A percentile compares a stretch with the other conserved stretches of the same genome.
These are phyloP conservation scores for Vicia sativa DNA, from an alignment of 306 rosid genomes.

Conservation along the genomic window DNA sequence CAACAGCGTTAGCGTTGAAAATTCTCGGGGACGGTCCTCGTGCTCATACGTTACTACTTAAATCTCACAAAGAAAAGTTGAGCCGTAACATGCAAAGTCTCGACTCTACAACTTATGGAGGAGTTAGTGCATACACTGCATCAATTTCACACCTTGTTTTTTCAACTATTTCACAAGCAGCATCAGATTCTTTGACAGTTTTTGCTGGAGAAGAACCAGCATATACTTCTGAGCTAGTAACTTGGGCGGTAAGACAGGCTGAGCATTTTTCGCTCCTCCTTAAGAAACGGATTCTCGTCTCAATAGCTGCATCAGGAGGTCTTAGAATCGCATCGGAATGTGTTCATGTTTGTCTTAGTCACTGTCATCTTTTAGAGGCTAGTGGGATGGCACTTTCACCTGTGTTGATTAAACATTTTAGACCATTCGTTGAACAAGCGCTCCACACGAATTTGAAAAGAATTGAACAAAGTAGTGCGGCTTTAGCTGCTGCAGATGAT, in stretches of 20 bases:
- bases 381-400: constrained; percentile 85
- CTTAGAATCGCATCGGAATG: constrained; percentile 76
- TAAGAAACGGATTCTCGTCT: constrained; percentile 66
- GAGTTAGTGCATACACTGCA: constrained; percentile 55
- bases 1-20: constrained; percentile 62
- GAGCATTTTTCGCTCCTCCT: constrained; percentile 53
- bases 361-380: constrained; percentile 68
- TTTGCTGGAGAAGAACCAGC: constrained; percentile 82
- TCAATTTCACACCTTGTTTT: constrained; percentile 70
- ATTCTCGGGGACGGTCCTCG: constrained; percentile 87
- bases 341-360: constrained; percentile 73
- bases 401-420: constrained; percentile 60
- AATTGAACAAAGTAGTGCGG: constrained; percentile 79
- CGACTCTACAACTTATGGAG: constrained; percentile 45
- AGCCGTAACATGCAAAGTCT: constrained; percentile 47
- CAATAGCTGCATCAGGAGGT: constrained; percentile 77
- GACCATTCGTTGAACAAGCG: constrained; percentile 69
- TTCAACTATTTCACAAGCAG: constrained; percentile 75
- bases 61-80: constrained; percentile 60
- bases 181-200: constrained; percentile 65
- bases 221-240: constrained; percentile 83
- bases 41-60: constrained; percentile 69
- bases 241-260: constrained; percentile 84
- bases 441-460: constrained; percentile 60
- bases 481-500: constrained; percentile 79